These are phyloP conservation scores for Ascochyta fabae DNA, from an alignment of 2,329 filamentous ascomycete species.

Conservation along the genomic window DNA sequence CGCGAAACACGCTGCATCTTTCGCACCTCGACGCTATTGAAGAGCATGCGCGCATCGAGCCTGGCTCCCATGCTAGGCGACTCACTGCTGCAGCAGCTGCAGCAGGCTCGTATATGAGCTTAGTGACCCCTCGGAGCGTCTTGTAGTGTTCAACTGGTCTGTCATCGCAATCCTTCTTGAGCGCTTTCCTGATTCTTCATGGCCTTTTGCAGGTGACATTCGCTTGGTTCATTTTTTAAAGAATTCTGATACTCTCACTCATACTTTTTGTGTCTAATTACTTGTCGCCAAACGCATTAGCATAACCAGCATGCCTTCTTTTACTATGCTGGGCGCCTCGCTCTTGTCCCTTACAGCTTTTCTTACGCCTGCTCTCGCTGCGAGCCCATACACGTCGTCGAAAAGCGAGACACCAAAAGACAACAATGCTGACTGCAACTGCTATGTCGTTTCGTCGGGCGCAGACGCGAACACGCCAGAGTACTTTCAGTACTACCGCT, in stretches of 20 bases:
- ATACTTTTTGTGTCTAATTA: conserved; percentile 13
- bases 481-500: conserved; percentile 59
- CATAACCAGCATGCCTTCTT: conserved; percentile 22
- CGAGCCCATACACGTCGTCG: conserved; percentile 37
- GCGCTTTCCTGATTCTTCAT: conserved; percentile 7
- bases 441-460: conserved; percentile 56
- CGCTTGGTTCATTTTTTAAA: conserved; percentile 9
- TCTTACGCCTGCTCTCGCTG: conserved; percentile 29
- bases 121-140: conserved; percentile 13
- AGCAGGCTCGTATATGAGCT: conserved; percentile 27
- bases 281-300: neutral
- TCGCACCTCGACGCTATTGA: conserved; percentile 11
- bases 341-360: conserved; percentile 37
- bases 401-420: conserved; percentile 40
- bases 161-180: conserved; percentile 9
- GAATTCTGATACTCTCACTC: conserved; percentile 7
- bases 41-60: conserved; percentile 8
- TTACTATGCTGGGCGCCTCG: conserved; percentile 28
- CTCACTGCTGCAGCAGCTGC: conserved; percentile 12
- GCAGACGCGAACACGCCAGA: conserved; percentile 45
- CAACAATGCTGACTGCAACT: conserved; percentile 52
- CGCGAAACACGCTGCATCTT: conserved; percentile 18
- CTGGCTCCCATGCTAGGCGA: conserved; percentile 20
- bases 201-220: conserved; percentile 18
- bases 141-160: neutral